Conservation (phyloP, 2,329 filamentous ascomycete species). For the Gnomoniopsis smithogilvyi region DNA sequence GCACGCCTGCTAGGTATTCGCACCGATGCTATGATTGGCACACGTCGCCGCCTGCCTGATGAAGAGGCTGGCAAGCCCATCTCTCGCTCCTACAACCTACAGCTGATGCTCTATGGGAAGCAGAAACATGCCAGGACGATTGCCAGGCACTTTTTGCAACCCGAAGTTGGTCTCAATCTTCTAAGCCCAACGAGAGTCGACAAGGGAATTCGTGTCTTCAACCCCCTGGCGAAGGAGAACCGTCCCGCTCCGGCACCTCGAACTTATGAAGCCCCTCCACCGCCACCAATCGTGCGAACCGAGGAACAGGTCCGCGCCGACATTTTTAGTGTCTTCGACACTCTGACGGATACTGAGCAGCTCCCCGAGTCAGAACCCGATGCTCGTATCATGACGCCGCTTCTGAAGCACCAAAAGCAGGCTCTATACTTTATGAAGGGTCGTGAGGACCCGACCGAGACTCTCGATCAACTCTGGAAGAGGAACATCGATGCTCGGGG, state of each 20-base stretch:
- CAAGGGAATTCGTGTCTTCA: constrained; percentile 66
- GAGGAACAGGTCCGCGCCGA: constrained; percentile 85
- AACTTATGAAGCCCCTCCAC: constrained; percentile 29
- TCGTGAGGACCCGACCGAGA: constrained; percentile 66
- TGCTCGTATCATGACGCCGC: constrained; percentile 56
- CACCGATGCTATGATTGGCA: constrained; percentile 67
- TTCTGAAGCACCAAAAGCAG: constrained; percentile 87
- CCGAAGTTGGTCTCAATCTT: constrained; percentile 63
- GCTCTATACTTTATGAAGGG: constrained; percentile 81
- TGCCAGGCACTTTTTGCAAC: constrained; percentile 2
- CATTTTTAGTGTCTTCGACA: constrained; percentile 84
- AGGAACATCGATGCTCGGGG: constrained; percentile 48
- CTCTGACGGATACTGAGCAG: constrained; percentile 70
- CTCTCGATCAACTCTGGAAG: constrained; percentile 73
- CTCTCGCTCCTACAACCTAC: constrained; percentile 60
- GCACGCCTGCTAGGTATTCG: constrained; percentile 60
- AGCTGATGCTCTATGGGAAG: constrained; percentile 78
- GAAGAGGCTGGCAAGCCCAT: constrained; percentile 63
- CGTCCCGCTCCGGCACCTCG: constrained; percentile 22
- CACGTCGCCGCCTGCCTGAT: constrained; percentile 58
- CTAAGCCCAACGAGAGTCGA: constrained; percentile 64
- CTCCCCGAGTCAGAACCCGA: constrained; percentile 71
- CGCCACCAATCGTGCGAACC: constrained; percentile 51
- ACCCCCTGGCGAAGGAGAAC: constrained; percentile 65
- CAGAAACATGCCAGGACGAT: constrained; percentile 55